These are phyloP conservation scores for Gossypium sturtianum DNA, from an alignment of 345 rosid species.

Conservation along the genomic window DNA sequence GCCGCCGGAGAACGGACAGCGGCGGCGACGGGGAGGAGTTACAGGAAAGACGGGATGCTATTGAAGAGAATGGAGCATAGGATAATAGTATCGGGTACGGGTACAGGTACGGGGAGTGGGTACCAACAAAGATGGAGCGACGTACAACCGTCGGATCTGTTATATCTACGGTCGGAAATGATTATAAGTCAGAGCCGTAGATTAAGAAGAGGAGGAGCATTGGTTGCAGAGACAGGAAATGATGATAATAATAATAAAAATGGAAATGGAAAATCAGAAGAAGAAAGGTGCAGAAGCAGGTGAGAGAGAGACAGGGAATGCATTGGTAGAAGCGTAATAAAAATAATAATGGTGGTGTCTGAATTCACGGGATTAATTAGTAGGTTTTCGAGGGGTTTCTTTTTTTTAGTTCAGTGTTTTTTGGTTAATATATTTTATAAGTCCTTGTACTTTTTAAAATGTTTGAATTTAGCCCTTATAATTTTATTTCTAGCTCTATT, in stretches of 20 bases:
- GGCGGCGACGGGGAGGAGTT: slow-evolving; percentile 20
- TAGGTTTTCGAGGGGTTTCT: neutral
- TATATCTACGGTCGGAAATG: slow-evolving; percentile 71
- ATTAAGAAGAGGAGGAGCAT: slow-evolving; percentile 3
- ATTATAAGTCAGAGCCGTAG: slow-evolving; percentile 47
- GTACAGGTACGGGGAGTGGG: slow-evolving; percentile 5
- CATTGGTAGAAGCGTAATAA: slow-evolving; percentile 51
- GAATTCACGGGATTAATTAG: slow-evolving; percentile 42
- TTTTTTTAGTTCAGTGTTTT: neutral
- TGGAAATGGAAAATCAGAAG: neutral
- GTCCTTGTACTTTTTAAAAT: too few relatives aligned
- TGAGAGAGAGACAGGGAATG: neutral
- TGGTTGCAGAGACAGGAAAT: neutral
- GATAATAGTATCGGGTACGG: slow-evolving; percentile 51
- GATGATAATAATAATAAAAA: neutral
- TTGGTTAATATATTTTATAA: too few relatives aligned
- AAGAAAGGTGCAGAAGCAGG: neutral
- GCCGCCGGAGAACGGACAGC: slow-evolving; percentile 52
- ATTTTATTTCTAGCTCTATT: neutral
- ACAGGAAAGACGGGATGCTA: slow-evolving; percentile 60
- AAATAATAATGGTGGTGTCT: slow-evolving; percentile 47
- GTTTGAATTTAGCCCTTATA: neutral
- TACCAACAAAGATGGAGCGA: slow-evolving; percentile 68
- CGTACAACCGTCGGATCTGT: slow-evolving; percentile 63
- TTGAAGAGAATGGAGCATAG: slow-evolving; percentile 60